Evolutionary conservation across 768 basidiomycete genomes (phyloP).

Genomic region (Suillus paluster): DNA sequence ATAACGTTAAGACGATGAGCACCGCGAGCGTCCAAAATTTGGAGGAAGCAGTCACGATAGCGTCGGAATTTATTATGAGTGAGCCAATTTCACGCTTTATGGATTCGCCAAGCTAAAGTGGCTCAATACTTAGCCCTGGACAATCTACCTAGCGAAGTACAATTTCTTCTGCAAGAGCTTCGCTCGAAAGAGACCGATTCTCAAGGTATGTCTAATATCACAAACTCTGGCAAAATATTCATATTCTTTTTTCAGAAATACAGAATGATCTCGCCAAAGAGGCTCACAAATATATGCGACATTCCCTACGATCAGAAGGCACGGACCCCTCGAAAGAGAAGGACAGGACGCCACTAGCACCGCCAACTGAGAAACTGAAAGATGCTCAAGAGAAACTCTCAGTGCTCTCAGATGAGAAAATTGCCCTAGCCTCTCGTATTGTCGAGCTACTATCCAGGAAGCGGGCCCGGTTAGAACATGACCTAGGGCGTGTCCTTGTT

Average conservation of each 20-base stretch:
- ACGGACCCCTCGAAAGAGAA: conserved; percentile 36
- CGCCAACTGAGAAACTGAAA: conserved; percentile 35
- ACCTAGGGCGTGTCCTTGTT: conserved; percentile 47
- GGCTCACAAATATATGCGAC: conserved; percentile 47
- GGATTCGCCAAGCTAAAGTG: not conserved
- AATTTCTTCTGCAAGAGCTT: conserved; percentile 53
- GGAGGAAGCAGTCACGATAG: conserved; percentile 53
- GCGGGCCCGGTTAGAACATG: conserved; percentile 50
- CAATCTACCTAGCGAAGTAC: conserved; percentile 53
- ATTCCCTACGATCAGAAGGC: conserved; percentile 40
- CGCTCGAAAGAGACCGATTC: conserved; percentile 46
- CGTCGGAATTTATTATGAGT: conserved; percentile 55
- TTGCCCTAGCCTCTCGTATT: conserved; percentile 43
- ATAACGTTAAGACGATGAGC: conserved; percentile 26
- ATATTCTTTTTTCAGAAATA: conserved; percentile 36
- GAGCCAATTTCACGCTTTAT: conserved; percentile 20
- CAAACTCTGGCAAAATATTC: not conserved
- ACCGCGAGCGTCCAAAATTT: conserved; percentile 41
- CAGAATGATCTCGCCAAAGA: conserved; percentile 50
- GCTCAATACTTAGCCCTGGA: conserved; percentile 45
- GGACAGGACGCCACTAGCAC: conserved; percentile 34
- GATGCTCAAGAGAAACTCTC: conserved; percentile 31
- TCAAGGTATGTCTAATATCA: conserved; percentile 37
- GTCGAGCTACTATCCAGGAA: conserved; percentile 50
- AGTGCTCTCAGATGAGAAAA: conserved; percentile 47